Percentiles rank a stretch among this genome's conserved stretches.
Conservation (phyloP, 2,329 filamentous ascomycete genomes). For the Colletotrichum euphorbiae region DNA sequence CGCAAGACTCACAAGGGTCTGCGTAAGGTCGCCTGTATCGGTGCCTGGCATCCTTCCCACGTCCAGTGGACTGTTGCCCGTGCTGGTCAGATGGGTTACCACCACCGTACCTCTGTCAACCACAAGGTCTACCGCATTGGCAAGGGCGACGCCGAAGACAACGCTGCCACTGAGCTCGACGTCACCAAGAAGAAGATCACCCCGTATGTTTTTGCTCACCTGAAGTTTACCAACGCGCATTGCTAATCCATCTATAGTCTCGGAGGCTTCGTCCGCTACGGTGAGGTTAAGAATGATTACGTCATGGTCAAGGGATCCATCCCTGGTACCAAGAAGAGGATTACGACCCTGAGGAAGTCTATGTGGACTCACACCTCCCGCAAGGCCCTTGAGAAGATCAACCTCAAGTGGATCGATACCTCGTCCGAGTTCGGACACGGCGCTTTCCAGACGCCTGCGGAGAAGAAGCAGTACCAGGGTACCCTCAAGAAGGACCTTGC, state of each 20-base stretch:
- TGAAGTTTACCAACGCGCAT: not conserved
- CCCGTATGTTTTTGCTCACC: conserved; percentile 79
- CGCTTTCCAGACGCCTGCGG: conserved; percentile 97
- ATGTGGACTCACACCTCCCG: conserved; percentile 98
- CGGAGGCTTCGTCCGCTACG: conserved; percentile 99
- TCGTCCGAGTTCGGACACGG: conserved; percentile 99
- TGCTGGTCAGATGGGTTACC: conserved; percentile 99
- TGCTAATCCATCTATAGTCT: conserved; percentile 70
- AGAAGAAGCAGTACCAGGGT: conserved; percentile 98
- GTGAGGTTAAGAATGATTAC: conserved; percentile 99
- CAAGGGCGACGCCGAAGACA: conserved; percentile 90
- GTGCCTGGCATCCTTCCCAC: conserved; percentile 99
- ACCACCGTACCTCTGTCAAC: conserved; percentile 99
- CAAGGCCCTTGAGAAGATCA: conserved; percentile 97
- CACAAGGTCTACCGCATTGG: conserved; percentile 99
- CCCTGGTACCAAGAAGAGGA: conserved; percentile 98
- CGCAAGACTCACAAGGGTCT: conserved; percentile 99
- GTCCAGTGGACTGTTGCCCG: conserved; percentile 99
- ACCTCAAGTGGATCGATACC: conserved; percentile 99
- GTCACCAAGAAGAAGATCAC: conserved; percentile 99
- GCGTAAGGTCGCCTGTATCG: conserved; percentile 99
- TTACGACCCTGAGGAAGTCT: conserved; percentile 98
- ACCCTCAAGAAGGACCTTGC: conserved; percentile 98
- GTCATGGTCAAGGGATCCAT: conserved; percentile 97
- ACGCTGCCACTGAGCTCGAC: conserved; percentile 94